These are phyloP conservation scores for Melampsora abietis-canadensis DNA, from an alignment of 1,284 basidiomycete species.

Conservation along the genomic window DNA sequence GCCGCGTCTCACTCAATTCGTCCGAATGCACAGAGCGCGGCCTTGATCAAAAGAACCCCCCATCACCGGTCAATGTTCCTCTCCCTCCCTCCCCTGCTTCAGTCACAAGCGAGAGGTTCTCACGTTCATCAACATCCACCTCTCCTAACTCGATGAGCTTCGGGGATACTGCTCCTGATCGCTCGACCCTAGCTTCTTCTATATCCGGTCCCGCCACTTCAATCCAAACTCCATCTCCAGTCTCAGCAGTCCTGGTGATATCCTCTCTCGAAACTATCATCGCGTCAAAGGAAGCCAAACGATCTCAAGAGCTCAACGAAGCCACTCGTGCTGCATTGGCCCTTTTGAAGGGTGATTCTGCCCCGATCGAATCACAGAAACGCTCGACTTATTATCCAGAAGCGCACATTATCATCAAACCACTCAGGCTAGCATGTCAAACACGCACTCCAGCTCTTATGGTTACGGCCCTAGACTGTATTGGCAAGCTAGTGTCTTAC, in stretches of 20 bases:
- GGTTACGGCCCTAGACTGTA: slow-evolving; percentile 90
- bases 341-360: slow-evolving; percentile 69
- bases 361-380: slow-evolving; percentile 56
- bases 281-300: slow-evolving; percentile 82
- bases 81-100: not conserved
- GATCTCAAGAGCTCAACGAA: slow-evolving; percentile 72
- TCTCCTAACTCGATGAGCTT: not conserved
- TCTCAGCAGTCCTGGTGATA: slow-evolving; percentile 62
- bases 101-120: not conserved
- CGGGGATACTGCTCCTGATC: slow-evolving; percentile 5
- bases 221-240: slow-evolving; percentile 49
- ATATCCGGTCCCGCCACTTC: slow-evolving; percentile 16
- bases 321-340: slow-evolving; percentile 78
- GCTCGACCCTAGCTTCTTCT: slow-evolving; percentile 20
- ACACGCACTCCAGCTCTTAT: slow-evolving; percentile 84
- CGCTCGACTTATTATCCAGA: slow-evolving; percentile 38
- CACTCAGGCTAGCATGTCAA: slow-evolving; percentile 86
- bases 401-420: slow-evolving; percentile 66
- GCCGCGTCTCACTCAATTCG: not conserved
- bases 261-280: slow-evolving; percentile 83
- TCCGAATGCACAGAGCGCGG: not conserved
- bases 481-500: slow-evolving; percentile 91
- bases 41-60: not conserved
- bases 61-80: not conserved
- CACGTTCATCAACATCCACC: not conserved